Conservation (phyloP, 306 rosid species). For the Delonix regia region DNA sequence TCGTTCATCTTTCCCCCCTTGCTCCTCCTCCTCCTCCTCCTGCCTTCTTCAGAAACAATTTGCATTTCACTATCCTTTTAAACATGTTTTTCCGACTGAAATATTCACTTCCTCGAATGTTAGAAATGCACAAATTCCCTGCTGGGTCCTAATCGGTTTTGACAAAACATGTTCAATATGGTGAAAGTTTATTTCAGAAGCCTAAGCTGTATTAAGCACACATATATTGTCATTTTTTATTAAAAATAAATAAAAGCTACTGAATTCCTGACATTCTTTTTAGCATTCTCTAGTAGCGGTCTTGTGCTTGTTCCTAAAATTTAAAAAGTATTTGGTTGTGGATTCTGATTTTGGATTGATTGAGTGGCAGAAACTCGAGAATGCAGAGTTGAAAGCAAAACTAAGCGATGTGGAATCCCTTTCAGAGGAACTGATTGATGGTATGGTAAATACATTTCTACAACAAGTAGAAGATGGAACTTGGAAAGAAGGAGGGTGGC, state of each 20-base stretch:
- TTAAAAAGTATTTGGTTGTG: neutral
- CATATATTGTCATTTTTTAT: neutral
- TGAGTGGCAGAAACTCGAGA: conserved; percentile 67
- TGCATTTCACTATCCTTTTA: neutral
- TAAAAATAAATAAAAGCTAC: neutral
- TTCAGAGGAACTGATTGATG: conserved; percentile 68
- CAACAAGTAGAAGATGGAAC: conserved; percentile 82
- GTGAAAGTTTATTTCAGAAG: neutral
- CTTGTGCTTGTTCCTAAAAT: no score
- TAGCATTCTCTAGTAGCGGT: neutral
- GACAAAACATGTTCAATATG: no score
- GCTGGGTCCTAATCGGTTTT: no score
- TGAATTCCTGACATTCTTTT: neutral
- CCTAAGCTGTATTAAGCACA: neutral
- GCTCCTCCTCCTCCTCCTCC: neutral
- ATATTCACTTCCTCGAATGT: neutral
- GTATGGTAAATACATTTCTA: conserved; percentile 51
- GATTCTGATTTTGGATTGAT: conserved; percentile 14
- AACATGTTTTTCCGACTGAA: neutral
- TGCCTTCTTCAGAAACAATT: neutral
- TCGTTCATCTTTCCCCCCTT: neutral
- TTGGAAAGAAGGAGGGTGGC: conserved; percentile 86
- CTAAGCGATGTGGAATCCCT: conserved; percentile 60
- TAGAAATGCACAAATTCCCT: neutral
- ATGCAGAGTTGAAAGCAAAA: conserved; percentile 60